Base-by-base conservation (phyloP, 768 basidiomycete species). In the Kwoniella bestiolae region DNA sequence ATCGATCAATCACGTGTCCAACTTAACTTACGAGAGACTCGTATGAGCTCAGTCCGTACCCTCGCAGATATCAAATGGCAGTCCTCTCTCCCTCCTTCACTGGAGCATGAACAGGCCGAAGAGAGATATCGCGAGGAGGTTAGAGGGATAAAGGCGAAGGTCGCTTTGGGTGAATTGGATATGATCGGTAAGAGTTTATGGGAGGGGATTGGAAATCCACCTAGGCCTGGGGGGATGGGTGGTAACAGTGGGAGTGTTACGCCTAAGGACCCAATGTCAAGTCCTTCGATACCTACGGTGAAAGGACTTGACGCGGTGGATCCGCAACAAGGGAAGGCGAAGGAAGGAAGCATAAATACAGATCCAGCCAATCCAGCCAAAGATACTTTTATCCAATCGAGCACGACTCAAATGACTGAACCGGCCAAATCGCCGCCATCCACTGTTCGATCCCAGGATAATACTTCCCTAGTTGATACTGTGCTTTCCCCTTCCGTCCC, bases 121-220 rank as follows among this genome's bases (percentile, higher is more conserved):
- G 65, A 65, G 12, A 63, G 49, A 34, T n/a, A 28, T 16, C 41
- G 68, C 8, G 68, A 70, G 14, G 52, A 49, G 12, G 11, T 70
- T 2, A 44, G 68, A 29, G 28, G 66, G 1, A 34, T 63, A 16
- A 70, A 70, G 53, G 60, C 65, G 18, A n/a, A 60, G 28, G 68
- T 70, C 11, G 68, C 68, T 23, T n/a, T 70, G 26, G 68, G 68
- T 5, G 68, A 70, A 47, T 53, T 57, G 21, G 65, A 66, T 28
- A 28, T 63, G 4, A 49, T 70, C 31, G 68, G 68, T 2, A 31
- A 60, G 21, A 5, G 23, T 12, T 23, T 35, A 14, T 66, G 65
- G 65, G 56, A 38, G 11, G 23, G 16, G 14, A 55, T n/a, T n/a
- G n/a, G n/a, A n/a, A n/a, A n/a, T n/a, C n/a, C n/a, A n/a, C n/a